Base-by-base conservation (phyloP, 805 yeast genomes). In the Starmerella apicola region DNA sequence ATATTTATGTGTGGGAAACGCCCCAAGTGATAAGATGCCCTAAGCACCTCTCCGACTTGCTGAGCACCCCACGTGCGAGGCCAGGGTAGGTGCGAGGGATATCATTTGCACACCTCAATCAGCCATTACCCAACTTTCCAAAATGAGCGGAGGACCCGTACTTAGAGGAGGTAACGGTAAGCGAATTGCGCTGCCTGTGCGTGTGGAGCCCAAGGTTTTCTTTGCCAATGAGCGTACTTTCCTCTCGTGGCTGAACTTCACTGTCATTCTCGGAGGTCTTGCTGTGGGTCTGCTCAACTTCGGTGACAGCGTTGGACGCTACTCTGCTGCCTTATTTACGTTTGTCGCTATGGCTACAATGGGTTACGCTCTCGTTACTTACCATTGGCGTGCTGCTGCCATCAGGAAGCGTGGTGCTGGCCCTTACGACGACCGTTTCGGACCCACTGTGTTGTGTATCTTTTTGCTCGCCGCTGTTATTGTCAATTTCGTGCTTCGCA, bases 361-460 rank as follows among this genome's bases (percentile, higher is more conserved):
- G 99, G 71, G 79, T 3, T 91, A 91, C 56, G 98, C 99, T 1
- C 71, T 91, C 46, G 72, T 84, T 35, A 91, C 97, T 10, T 91
- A 91, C 62, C 99, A 91, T 63, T 93, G 98, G 98, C 82, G 99
- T 68, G 98, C 98, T 1, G 84, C 86, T 58, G 98, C 98, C 44
- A 91, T 91, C 52, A 78, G 99, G 63, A 73, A 88, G 64, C 78
- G 97, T 63, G 98, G 98, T 31, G 76, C 94, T 12, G 98, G 98
- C 35, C 98, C 98, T n/a, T 91, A 91, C 59, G 99, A 91, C 58
- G 99, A 91, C 63, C 76, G 98, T 59, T 79, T 91, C 51, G 99
- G 99, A 33, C 98, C 99, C 34, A 93, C 99, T 13, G 78, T 88
- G 81, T 72, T 91, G 54, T 91, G 98, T 65, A 71, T 88, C 67